Evolutionary conservation across 2,329 filamentous ascomycete genomes (phyloP).

Genomic region (Zymoseptoria crescenta): DNA sequence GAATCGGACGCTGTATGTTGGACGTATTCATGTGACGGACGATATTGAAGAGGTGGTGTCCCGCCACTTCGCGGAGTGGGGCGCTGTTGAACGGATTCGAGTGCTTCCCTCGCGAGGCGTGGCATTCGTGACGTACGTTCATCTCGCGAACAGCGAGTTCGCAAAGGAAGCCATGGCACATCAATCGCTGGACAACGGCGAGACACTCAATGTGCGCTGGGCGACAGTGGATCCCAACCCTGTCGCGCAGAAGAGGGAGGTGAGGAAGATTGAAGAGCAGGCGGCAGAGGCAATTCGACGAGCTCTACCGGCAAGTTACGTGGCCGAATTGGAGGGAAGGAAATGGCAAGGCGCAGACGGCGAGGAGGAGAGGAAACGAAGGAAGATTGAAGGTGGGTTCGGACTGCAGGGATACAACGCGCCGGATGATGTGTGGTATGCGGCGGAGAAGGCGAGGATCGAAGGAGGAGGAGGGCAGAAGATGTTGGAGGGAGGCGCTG

Average conservation of each 20-base stretch:
- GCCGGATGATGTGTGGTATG: constrained; percentile 89
- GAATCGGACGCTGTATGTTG: constrained; percentile 89
- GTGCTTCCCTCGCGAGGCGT: constrained; percentile 86
- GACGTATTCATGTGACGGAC: constrained; percentile 88
- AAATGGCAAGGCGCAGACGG: constrained; percentile 50
- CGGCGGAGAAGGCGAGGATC: constrained; percentile 61
- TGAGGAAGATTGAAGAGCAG: constrained; percentile 82
- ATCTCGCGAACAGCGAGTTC: constrained; percentile 83
- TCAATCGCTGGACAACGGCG: constrained; percentile 81
- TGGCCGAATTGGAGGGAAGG: constrained; percentile 87
- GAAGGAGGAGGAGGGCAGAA: constrained; percentile 57
- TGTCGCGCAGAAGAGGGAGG: constrained; percentile 86
- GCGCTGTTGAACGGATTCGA: constrained; percentile 75
- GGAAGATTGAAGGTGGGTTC: constrained; percentile 83
- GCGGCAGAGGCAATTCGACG: constrained; percentile 86
- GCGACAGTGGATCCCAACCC: constrained; percentile 95
- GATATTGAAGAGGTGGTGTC: constrained; percentile 96
- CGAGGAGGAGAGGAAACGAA: constrained; percentile 68
- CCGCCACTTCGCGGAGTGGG: constrained; percentile 95
- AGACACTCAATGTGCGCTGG: constrained; percentile 94
- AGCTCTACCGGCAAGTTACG: constrained; percentile 80
- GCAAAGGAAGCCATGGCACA: constrained; percentile 82
- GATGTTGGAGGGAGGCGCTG: constrained; percentile 45
- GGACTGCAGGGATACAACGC: constrained; percentile 88
- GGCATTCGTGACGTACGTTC: constrained; percentile 88